Base-by-base conservation (phyloP, 2,329 filamentous ascomycete genomes). In the Malbranchea zuffiana region DNA sequence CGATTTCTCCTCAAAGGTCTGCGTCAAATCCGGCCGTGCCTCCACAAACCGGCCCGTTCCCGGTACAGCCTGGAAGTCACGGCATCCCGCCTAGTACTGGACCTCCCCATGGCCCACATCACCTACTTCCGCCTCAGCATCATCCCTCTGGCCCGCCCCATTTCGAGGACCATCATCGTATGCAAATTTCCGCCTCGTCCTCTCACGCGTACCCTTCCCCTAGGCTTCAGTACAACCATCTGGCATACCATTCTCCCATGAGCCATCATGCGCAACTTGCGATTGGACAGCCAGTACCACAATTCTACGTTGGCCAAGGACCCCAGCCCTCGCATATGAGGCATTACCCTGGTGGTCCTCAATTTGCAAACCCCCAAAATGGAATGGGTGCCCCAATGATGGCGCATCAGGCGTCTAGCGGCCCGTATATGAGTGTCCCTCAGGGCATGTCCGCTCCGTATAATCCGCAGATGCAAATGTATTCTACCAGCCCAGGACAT, bases 181-280 rank as follows among this genome's bases (percentile, higher is more conserved):
- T 95, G 82, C 73, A 75, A 47, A 82, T 90, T 63, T 83, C 82
- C 40, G 82, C 79, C 5, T 86, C 80, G 47, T 86, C 82, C 16
- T 78, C 78, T 3, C 85, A 87, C 50, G 84, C 85, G 2, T 90
- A 85, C 56, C 80, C 83, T 6, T 94, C 87, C 11, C 86, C 88
- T 32, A 77, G 86, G 34, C 72, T 86, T 48, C 72, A 76, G 35
- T 80, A 78, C 45, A 43, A 76, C 11, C 75, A 78, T 19, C 74
- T 84, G 56, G 73, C 74, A 3, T 87, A 86, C 48, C 73, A 74
- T 13, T 73, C 72, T 2, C 72, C 74, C 8, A 78, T 83, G 66
- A 74, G 72, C 36, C 78, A 78, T 13, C 77, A 78, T 44, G 72
- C 74, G 15, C 78, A 84, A 52, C 69, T 85, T 48, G 71, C 74